phyloP scores from a whole-genome alignment of 306 rosid genomes.

The Betula pendula region DNA sequence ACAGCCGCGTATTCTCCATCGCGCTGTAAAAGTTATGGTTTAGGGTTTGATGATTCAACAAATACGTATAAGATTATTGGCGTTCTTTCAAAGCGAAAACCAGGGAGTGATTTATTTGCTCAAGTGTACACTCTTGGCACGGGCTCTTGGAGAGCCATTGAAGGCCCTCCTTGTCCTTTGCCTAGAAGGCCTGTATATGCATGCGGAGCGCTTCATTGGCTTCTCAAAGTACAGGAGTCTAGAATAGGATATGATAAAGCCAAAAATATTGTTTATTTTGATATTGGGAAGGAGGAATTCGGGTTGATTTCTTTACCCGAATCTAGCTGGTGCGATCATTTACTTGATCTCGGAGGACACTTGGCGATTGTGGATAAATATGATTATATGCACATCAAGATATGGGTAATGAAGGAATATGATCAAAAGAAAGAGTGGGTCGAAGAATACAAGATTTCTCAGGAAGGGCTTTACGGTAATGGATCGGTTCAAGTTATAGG shows the following conservation, averaged over 20 bases:
- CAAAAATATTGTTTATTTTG: too few species aligned
- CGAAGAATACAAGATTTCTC: neutral
- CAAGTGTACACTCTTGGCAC: neutral
- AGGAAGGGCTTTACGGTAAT: neutral
- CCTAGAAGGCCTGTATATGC: neutral
- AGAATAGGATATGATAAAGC: too few species aligned
- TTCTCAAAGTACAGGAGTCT: too few species aligned
- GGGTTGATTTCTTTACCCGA: neutral
- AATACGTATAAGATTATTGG: neutral
- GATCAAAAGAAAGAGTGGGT: neutral
- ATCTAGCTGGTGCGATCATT: neutral
- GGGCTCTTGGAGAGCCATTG: neutral
- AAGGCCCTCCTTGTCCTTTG: neutral
- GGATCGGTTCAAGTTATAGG: neutral
- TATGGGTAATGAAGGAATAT: conserved; percentile 1
- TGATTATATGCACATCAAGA: neutral
- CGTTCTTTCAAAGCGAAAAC: neutral
- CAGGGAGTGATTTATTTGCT: neutral
- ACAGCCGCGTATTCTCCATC: neutral
- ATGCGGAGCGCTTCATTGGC: conserved; percentile 7
- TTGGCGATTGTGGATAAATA: neutral
- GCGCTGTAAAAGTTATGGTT: too few species aligned
- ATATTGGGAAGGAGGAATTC: neutral
- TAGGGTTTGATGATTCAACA: neutral
- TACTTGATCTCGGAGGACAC: neutral